Percentiles rank a stretch among this genome's conserved stretches.
Conservation (phyloP, 352 stramenopile genomes). For the Globisporangium alternatum region DNA sequence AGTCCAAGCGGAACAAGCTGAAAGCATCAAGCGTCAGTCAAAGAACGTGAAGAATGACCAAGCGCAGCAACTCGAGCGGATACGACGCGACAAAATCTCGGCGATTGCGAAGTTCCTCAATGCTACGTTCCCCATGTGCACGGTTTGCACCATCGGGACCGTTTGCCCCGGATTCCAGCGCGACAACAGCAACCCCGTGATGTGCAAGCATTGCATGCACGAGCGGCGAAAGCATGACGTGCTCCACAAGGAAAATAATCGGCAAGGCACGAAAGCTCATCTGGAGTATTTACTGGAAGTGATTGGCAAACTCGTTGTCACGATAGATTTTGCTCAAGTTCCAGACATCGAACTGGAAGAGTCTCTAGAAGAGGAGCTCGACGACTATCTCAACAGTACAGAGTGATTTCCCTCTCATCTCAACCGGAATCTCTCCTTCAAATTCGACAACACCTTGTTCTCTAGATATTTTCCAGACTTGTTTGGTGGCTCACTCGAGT, state of each 20-base stretch:
- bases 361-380: conserved; percentile 49
- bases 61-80: conserved; percentile 35
- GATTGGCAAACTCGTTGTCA: conserved; percentile 48
- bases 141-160: conserved; percentile 57
- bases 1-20: conserved; percentile 33
- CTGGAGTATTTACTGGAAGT: conserved; percentile 50
- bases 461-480: no score
- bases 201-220: conserved; percentile 80
- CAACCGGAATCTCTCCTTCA: conserved; percentile 5
- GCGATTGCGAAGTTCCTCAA: conserved; percentile 53
- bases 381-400: conserved; percentile 15
- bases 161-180: conserved; percentile 76
- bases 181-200: conserved; percentile 58
- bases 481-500: no score
- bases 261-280: conserved; percentile 24
- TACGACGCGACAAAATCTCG: conserved; percentile 41
- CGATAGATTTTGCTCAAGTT: conserved; percentile 49
- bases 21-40: conserved; percentile 51
- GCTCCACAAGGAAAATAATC: conserved; percentile 33
- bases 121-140: conserved; percentile 54
- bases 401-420: neutral
- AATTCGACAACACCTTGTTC: neutral
- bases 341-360: conserved; percentile 57
- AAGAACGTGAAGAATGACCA: conserved; percentile 44
- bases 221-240: conserved; percentile 65